A percentile compares a stretch with the other conserved stretches of the same genome.
phyloP scores from a whole-genome alignment of 345 rosid species.

The Stellera chamaejasme region DNA sequence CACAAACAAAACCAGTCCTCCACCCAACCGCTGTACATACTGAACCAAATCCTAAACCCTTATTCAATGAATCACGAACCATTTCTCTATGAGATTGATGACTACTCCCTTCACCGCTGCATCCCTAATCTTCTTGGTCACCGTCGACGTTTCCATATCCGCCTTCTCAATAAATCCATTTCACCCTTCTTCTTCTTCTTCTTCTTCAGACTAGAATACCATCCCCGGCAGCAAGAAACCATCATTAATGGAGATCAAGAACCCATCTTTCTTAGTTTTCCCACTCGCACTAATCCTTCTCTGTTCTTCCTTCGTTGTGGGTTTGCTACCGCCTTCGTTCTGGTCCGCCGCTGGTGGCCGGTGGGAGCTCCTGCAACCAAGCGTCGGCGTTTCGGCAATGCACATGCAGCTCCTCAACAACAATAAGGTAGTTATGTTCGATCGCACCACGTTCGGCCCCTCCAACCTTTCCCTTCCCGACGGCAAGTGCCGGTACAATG shows the following conservation, averaged over 20 bases:
- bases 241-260: constrained; percentile 27
- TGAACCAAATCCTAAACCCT: too few relatives aligned
- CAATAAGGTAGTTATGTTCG: constrained; percentile 62
- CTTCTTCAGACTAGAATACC: too few relatives aligned
- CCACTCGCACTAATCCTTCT: not conserved
- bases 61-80: too few relatives aligned
- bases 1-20: too few relatives aligned
- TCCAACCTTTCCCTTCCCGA: constrained; percentile 57
- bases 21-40: too few relatives aligned
- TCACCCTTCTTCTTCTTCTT: too few relatives aligned
- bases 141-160: too few relatives aligned
- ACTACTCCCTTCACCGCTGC: too few relatives aligned
- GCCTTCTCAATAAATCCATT: too few relatives aligned
- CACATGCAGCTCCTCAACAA: constrained; percentile 74
- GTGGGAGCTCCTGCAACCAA: constrained; percentile 41
- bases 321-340: not conserved
- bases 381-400: constrained; percentile 84
- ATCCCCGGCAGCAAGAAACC: too few relatives aligned
- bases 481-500: constrained; percentile 40
- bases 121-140: too few relatives aligned
- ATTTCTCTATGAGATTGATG: too few relatives aligned
- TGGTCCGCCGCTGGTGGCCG: constrained; percentile 18
- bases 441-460: constrained; percentile 69
- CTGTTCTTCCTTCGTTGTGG: constrained; percentile 3
- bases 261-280: constrained; percentile 10